Evolutionary conservation across 2,329 filamentous ascomycete species (phyloP).

Genomic region (Diaporthe helianthi): DNA sequence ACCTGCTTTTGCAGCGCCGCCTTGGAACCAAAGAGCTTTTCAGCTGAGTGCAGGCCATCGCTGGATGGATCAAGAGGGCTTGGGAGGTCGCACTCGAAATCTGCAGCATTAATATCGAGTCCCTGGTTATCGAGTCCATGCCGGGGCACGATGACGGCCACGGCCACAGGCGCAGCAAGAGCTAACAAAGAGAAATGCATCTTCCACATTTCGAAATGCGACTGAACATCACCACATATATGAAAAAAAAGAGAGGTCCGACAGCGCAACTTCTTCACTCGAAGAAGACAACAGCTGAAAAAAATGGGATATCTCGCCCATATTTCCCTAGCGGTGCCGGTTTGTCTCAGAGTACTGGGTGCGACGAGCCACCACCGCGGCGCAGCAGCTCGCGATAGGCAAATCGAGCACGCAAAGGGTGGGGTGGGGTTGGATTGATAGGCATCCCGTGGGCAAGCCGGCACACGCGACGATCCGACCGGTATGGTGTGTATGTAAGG

Average conservation of each 20-base stretch:
- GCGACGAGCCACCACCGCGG: too few species aligned
- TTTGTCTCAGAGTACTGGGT: not conserved
- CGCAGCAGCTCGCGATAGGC: conserved; percentile 10
- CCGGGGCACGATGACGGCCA: conserved; percentile 28
- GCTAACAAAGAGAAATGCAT: conserved; percentile 29
- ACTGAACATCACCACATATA: not conserved
- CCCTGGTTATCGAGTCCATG: conserved; percentile 9
- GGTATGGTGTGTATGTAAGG: not conserved
- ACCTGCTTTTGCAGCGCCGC: conserved; percentile 51
- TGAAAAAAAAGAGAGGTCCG: not conserved
- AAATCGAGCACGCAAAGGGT: not conserved
- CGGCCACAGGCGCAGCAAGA: conserved; percentile 18
- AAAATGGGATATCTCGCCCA: not conserved
- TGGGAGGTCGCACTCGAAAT: conserved; percentile 34
- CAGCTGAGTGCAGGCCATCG: conserved; percentile 33
- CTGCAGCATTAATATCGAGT: not conserved
- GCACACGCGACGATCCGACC: not conserved
- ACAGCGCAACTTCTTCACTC: conserved; percentile 9
- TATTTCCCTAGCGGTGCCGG: not conserved
- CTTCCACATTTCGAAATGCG: not conserved
- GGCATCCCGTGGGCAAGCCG: not conserved
- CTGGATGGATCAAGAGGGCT: conserved; percentile 30
- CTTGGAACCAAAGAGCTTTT: conserved; percentile 34
- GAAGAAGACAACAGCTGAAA: not conserved
- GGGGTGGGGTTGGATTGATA: conserved; percentile 12